Evolutionary conservation across 441 rosid species (phyloP).

Genomic region (Aquilaria agallochum): DNA sequence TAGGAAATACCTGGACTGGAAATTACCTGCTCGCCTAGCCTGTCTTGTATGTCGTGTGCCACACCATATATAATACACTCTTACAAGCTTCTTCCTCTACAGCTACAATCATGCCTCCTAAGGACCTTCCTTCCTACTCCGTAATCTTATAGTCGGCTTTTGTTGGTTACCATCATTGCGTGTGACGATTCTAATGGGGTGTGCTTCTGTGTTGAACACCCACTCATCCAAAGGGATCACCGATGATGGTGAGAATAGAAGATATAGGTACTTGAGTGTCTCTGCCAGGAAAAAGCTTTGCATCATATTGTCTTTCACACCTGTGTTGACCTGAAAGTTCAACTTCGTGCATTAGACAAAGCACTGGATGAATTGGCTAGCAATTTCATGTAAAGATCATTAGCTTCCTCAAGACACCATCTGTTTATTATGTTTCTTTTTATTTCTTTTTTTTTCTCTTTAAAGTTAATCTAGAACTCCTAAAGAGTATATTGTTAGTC

Average conservation of each 20-base stretch:
- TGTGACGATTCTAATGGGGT: slow-evolving; percentile 69
- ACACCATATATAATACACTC: too few relatives aligned
- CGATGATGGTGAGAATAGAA: slow-evolving; percentile 80
- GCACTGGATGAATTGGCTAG: too few relatives aligned
- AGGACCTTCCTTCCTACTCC: slow-evolving; percentile 12
- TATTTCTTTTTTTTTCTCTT: too few relatives aligned
- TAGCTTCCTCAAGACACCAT: too few relatives aligned
- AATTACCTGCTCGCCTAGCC: too few relatives aligned
- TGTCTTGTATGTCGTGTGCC: too few relatives aligned
- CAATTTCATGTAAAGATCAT: too few relatives aligned
- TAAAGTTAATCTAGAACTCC: too few relatives aligned
- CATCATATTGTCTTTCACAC: slow-evolving; percentile 90
- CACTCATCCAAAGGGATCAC: slow-evolving; percentile 86
- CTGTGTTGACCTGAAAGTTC: slow-evolving; percentile 68
- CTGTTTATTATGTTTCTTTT: too few relatives aligned
- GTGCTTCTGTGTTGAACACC: slow-evolving; percentile 99
- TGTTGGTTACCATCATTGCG: slow-evolving; percentile 22
- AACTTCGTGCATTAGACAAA: not conserved
- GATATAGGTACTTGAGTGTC: slow-evolving; percentile 89
- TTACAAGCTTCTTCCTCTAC: too few relatives aligned
- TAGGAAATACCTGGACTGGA: too few relatives aligned
- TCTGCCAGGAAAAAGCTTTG: slow-evolving; percentile 97
- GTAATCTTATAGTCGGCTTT: slow-evolving; percentile 1
- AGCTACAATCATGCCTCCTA: not conserved
- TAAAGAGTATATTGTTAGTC: too few relatives aligned